Percentiles rank a stretch among this genome's conserved stretches.
These are phyloP conservation scores for Candida glaebosa DNA, from an alignment of 805 yeast genomes.

Conservation along the genomic window DNA sequence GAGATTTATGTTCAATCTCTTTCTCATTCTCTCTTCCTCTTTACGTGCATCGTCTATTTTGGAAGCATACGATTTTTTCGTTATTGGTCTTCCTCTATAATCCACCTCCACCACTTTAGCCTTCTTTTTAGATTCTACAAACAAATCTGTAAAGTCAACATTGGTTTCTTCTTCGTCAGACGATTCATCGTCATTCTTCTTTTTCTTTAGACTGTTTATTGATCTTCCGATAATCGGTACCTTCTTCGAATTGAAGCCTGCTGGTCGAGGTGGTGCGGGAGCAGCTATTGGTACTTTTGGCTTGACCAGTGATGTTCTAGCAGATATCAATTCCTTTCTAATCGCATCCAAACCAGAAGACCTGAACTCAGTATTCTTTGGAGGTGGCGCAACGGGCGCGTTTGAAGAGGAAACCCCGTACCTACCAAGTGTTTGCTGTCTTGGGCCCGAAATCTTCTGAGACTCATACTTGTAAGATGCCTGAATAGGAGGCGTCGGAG, in stretches of 20 bases:
- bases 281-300: conserved; percentile 13
- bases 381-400: conserved; percentile 36
- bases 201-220: conserved; percentile 30
- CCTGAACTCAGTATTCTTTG: conserved; percentile 22
- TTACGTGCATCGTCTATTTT: conserved; percentile 36
- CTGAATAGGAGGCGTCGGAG: conserved; percentile 10
- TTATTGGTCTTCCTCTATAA: conserved; percentile 39
- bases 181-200: conserved; percentile 24
- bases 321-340: conserved; percentile 26
- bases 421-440: conserved; percentile 32
- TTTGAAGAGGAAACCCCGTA: conserved; percentile 31
- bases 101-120: conserved; percentile 40
- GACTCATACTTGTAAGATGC: conserved; percentile 22
- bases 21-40: conserved; percentile 76
- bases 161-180: conserved; percentile 35
- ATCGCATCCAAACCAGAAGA: conserved; percentile 31
- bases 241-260: conserved; percentile 47
- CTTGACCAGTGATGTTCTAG: conserved; percentile 21
- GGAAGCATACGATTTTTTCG: conserved; percentile 17
- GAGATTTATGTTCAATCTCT: conserved; percentile 72
- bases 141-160: conserved; percentile 39
- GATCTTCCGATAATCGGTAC: conserved; percentile 31
- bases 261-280: conserved; percentile 52
- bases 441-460: conserved; percentile 13
- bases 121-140: conserved; percentile 30